Base-by-base conservation (phyloP, 176 grass and related monocot genomes). In the Dactylis glomerata region DNA sequence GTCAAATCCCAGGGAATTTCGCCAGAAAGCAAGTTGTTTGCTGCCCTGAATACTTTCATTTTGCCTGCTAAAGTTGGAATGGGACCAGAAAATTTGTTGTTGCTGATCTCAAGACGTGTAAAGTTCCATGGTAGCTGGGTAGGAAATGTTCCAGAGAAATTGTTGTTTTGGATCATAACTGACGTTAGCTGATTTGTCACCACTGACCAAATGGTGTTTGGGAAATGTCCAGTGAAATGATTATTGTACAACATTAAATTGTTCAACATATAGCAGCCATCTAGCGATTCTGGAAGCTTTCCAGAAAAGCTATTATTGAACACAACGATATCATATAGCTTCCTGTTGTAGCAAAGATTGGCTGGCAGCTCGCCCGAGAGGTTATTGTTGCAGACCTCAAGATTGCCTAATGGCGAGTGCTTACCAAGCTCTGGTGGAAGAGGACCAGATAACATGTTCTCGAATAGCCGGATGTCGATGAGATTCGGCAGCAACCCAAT, bases 371-470 rank as follows among this genome's bases (percentile, higher is more conserved):
- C 5, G 1, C 94, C 89, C 0, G 81, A 89, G 42, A 93, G 23
- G 0, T 54, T 68, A 27, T 96, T 96, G 49, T 89, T 51, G 73
- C 2, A 0, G n/a, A 91, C 73, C 74, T 91, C 89, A 6, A 96
- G 5, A 77, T 89, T 85, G 14, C 33, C 15, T 22, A 96, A 55
- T 0, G 56, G 38, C 5, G 89, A 96, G 76, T 93, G 86, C n/a
- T 91, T 89, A 32, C 94, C 94, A 44, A 96, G 83, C 84, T 89
- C 83, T 31, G 84, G 30, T 14, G 91, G 94, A 38, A 93, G 73
- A 10, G 19, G 6, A 13, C 89, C 91, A 8, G 84, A 83, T 19
- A 97, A 79, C 9, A 36, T 89, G 45, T 93, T 93, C 15, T 1
- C 34, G 42, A 86, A 91, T 10, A 97, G 81, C 11, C 89, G 77